Conservation (phyloP, 177 flowering plant genomes). For the Vitis hybrid region DNA sequence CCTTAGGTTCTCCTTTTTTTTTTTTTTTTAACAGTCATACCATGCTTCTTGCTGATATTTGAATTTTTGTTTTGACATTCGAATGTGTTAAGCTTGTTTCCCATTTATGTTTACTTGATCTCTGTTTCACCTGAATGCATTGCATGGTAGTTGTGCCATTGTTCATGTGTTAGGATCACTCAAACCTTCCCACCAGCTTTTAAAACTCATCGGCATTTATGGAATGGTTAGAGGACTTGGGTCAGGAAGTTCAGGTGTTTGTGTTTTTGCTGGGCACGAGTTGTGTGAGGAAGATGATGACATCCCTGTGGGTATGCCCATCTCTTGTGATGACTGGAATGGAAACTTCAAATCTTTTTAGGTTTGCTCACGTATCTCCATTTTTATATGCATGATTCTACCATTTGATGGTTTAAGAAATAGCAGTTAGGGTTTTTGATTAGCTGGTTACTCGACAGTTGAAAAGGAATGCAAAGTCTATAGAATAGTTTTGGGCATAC, state of each 20-base stretch:
- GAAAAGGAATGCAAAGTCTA: conserved; percentile 4
- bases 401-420: neutral
- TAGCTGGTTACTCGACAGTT: neutral
- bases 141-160: no score
- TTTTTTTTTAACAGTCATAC: no score
- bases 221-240: neutral
- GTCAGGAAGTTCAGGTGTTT: neutral
- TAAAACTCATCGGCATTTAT: no score
- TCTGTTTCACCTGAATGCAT: no score
- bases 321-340: neutral
- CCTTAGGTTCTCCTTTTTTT: no score
- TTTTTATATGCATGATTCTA: neutral
- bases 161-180: no score
- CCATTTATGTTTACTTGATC: no score
- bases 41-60: no score
- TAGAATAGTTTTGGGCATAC: neutral
- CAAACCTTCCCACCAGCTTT: no score
- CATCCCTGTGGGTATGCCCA: conserved; percentile 11
- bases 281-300: conserved; percentile 21
- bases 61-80: no score
- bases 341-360: neutral
- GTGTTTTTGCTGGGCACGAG: conserved; percentile 12
- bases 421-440: conserved; percentile 1
- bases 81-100: no score
- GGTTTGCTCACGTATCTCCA: neutral